Conservation (phyloP, 1,284 basidiomycete genomes). For the Dichomitus squalens region DNA sequence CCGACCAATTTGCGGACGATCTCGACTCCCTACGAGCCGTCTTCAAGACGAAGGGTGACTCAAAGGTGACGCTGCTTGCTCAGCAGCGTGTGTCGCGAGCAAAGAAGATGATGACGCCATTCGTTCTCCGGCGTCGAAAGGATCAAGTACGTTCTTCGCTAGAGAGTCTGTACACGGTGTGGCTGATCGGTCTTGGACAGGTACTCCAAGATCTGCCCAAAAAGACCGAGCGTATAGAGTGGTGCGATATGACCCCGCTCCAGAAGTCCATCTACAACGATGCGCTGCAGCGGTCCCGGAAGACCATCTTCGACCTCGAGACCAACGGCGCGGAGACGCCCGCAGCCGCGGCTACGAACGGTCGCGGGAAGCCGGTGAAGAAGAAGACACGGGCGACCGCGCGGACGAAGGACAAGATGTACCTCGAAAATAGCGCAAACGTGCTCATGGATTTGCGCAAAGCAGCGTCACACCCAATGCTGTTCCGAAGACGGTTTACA, state of each 20-base stretch:
- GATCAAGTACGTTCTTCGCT: conserved; percentile 60
- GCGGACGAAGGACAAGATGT: conserved; percentile 66
- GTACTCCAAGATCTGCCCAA: conserved; percentile 92
- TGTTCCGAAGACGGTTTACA: conserved; percentile 87
- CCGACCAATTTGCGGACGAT: conserved; percentile 82
- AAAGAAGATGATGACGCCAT: conserved; percentile 99
- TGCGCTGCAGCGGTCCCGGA: conserved; percentile 82
- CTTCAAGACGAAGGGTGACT: conserved; percentile 94
- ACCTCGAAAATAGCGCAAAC: conserved; percentile 81
- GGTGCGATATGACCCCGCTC: conserved; percentile 89
- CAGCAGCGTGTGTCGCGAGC: conserved; percentile 92
- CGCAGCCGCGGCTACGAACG: conserved; percentile 30
- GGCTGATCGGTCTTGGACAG: conserved; percentile 43
- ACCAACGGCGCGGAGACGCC: conserved; percentile 39
- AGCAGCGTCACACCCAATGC: conserved; percentile 94
- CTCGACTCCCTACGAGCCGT: conserved; percentile 86
- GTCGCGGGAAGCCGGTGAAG: conserved; percentile 41
- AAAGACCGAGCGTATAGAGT: conserved; percentile 91
- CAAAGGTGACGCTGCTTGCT: conserved; percentile 84
- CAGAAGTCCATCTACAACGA: conserved; percentile 89
- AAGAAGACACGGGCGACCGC: conserved; percentile 50
- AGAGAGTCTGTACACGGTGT: neutral
- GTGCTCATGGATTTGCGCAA: conserved; percentile 97
- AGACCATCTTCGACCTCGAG: conserved; percentile 70
- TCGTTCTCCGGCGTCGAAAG: conserved; percentile 94